phyloP scores from a whole-genome alignment of 768 basidiomycete genomes.

The Termitomyces titanicus region DNA sequence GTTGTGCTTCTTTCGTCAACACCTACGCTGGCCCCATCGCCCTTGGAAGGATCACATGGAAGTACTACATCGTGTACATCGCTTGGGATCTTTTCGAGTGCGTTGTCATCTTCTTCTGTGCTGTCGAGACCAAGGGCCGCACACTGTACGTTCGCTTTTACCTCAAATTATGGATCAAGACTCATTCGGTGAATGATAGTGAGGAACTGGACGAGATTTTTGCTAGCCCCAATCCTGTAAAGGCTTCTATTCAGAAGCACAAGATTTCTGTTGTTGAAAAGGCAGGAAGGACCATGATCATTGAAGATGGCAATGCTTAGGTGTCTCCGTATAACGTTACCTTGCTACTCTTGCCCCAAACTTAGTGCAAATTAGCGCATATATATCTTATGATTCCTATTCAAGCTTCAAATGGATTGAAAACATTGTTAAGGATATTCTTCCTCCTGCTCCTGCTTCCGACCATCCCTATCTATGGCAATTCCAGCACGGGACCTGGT shows the following conservation, averaged over 20 bases:
- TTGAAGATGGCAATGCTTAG: constrained; percentile 14
- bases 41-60: constrained; percentile 31
- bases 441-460: no score
- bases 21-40: constrained; percentile 45
- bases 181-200: constrained; percentile 15
- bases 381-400: neutral
- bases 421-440: no score
- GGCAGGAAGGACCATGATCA: constrained; percentile 21
- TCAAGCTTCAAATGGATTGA: neutral
- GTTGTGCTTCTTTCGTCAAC: constrained; percentile 44
- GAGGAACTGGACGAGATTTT: constrained; percentile 43
- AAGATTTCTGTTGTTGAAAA: constrained; percentile 36
- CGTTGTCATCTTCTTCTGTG: constrained; percentile 33
- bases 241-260: constrained; percentile 34
- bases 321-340: neutral
- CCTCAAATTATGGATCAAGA: neutral
- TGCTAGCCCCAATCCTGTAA: constrained; percentile 31
- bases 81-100: constrained; percentile 39
- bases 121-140: constrained; percentile 39
- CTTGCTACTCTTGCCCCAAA: no score
- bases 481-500: no score
- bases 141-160: constrained; percentile 30
- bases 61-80: constrained; percentile 38
- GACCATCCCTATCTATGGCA: no score
- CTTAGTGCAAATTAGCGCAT: neutral